Base-by-base conservation (phyloP, 768 basidiomycete species). In the Favolaschia claudopus region DNA sequence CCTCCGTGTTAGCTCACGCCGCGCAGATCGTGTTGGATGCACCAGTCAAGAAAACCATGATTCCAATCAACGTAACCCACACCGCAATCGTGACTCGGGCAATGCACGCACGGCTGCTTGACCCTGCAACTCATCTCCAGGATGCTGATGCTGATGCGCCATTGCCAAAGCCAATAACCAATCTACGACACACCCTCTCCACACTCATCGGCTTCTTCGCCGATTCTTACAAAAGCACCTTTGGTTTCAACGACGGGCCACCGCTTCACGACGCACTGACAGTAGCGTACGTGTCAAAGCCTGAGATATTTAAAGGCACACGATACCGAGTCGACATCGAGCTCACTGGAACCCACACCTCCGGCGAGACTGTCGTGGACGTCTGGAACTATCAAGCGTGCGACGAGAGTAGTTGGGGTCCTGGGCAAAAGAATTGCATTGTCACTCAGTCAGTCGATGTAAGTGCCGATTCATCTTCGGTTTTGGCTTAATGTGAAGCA, bases 61-160 rank as follows among this genome's bases (percentile, higher is more conserved):
- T 94, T 25, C 92, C 92, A 0, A 83, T 96, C 64, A 95, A 96
- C 67, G 89, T 95, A 17, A 92, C 94, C 3, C 95, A 96, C 70
- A 89, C 85, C 1, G 92, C 91, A 4, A 90, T 96, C 60, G 88
- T 92, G 39, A 89, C 85, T 3, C 69, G 74, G 20, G 66, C 72
- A 10, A 74, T 88, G 29, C 89, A 88, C 63, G 57, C 74, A 0
- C 74, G 76, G 20, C 76, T 95, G 3, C 80, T 92, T 28, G 67
- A 73, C 19, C 79, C 77, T 2, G 64, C 55, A 48, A 27, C 58
- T 20, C 42, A 58, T 29, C 50, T 54, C 14, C 29, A 48, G 34
- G 39, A 53, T 13, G 62, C 60, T 47, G 39, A 53, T 13, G 62
- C 60, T 47, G 63, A 59, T 36, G 64, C 52, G 29, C 20, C 62